Evolutionary conservation across 805 yeast genomes (phyloP).

Genomic region (Candida nemodendra): DNA sequence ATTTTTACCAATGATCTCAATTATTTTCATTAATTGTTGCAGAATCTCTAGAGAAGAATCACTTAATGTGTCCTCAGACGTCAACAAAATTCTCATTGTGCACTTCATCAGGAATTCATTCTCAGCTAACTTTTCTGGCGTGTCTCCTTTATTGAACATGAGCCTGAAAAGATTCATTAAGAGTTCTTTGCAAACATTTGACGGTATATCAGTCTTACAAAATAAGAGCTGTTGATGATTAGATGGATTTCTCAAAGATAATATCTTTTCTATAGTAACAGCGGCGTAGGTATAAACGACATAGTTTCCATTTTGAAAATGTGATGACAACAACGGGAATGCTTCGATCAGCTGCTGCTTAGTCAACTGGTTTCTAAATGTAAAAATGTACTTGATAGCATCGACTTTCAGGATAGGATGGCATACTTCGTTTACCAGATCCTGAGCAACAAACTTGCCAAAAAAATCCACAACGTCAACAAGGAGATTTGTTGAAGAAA

Average conservation of each 20-base stretch:
- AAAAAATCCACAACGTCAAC: constrained; percentile 89
- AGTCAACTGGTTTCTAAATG: constrained; percentile 89
- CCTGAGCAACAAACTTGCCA: constrained; percentile 75
- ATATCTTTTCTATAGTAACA: constrained; percentile 83
- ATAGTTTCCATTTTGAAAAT: constrained; percentile 62
- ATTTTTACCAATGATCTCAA: constrained; percentile 71
- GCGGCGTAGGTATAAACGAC: constrained; percentile 94
- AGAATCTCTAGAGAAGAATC: constrained; percentile 47
- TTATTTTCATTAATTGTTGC: constrained; percentile 65
- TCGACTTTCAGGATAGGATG: constrained; percentile 86
- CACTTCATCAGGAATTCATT: constrained; percentile 92
- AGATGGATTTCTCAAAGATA: constrained; percentile 68
- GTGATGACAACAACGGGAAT: constrained; percentile 72
- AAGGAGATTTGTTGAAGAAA: constrained; percentile 77
- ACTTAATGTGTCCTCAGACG: constrained; percentile 65
- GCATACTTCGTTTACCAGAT: constrained; percentile 56
- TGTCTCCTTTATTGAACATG: constrained; percentile 53
- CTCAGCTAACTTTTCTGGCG: constrained; percentile 92
- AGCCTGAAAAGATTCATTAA: constrained; percentile 65
- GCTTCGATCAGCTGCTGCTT: constrained; percentile 79
- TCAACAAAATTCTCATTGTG: constrained; percentile 74
- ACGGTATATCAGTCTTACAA: constrained; percentile 67
- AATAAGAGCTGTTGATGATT: constrained; percentile 60
- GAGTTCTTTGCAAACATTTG: constrained; percentile 55
- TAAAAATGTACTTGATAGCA: constrained; percentile 86